phyloP scores from a whole-genome alignment of 305 asterid species.

The Fraxinus sp. region DNA sequence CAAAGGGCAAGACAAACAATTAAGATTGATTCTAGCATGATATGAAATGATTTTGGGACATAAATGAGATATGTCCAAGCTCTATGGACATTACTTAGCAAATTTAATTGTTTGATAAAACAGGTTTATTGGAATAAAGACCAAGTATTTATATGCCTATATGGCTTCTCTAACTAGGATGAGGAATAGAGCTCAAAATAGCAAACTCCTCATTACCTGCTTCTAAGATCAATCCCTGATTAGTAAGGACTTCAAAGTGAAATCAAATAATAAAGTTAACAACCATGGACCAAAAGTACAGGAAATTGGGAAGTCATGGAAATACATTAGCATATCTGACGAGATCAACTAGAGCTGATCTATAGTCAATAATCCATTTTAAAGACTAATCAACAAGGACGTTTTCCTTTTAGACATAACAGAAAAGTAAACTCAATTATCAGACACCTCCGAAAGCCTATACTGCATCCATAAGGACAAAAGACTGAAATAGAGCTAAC shows the following conservation, averaged over 20 bases:
- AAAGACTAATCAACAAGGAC: not conserved
- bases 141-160: not conserved
- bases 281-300: not conserved
- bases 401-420: not conserved
- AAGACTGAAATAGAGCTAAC: not conserved
- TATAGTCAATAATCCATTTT: not conserved
- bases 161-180: not conserved
- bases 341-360: not conserved
- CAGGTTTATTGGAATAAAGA: slow-evolving; percentile 2
- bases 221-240: not conserved
- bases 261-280: not conserved
- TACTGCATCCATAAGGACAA: not conserved
- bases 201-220: not conserved
- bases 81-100: not conserved
- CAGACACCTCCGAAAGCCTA: not conserved
- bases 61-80: not conserved
- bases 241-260: not conserved
- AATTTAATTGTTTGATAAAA: not conserved
- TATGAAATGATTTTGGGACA: not conserved
- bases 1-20: not conserved
- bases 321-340: not conserved
- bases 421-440: not conserved
- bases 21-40: not conserved
- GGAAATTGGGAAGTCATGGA: not conserved
- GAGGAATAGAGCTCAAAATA: not conserved